Evolutionary conservation across 257 asterid species (phyloP).

Genomic region (Asclepias syriaca): DNA sequence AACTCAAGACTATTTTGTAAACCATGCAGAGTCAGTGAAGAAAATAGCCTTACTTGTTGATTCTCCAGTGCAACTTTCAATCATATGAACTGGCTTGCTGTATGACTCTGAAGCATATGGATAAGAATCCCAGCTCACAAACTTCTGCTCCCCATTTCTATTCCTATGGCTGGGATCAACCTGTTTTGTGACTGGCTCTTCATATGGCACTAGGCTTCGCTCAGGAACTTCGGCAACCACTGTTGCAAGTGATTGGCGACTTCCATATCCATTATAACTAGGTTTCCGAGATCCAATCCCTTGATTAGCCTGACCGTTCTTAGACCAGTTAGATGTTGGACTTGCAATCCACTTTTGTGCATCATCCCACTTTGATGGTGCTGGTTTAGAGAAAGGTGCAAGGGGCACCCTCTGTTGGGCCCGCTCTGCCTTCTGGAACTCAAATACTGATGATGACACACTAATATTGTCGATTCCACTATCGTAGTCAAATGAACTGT

Average conservation of each 20-base stretch:
- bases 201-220: conserved; percentile 22
- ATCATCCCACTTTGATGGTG: conserved; percentile 46
- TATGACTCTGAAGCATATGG: conserved; percentile 26
- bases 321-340: conserved; percentile 28
- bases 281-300: conserved; percentile 29
- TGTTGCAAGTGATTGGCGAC: conserved; percentile 21
- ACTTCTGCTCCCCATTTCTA: conserved; percentile 30
- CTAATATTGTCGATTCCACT: conserved; percentile 22
- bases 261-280: conserved; percentile 24
- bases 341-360: conserved; percentile 45
- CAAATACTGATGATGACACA: conserved; percentile 28
- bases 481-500: conserved; percentile 22
- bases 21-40: background rate
- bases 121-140: conserved; percentile 33
- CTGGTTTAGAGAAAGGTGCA: conserved; percentile 33
- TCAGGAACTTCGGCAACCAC: conserved; percentile 36
- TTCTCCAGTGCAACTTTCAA: conserved; percentile 25
- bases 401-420: conserved; percentile 29
- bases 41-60: conserved; percentile 32
- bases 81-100: conserved; percentile 27
- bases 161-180: conserved; percentile 32
- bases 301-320: conserved; percentile 24
- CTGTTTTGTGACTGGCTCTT: conserved; percentile 37
- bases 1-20: background rate
- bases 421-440: conserved; percentile 36